Percentiles rank a stretch among this genome's conserved stretches.
Conservation (phyloP, 192 early-diverging fungal species). For the Podila epicladia region DNA sequence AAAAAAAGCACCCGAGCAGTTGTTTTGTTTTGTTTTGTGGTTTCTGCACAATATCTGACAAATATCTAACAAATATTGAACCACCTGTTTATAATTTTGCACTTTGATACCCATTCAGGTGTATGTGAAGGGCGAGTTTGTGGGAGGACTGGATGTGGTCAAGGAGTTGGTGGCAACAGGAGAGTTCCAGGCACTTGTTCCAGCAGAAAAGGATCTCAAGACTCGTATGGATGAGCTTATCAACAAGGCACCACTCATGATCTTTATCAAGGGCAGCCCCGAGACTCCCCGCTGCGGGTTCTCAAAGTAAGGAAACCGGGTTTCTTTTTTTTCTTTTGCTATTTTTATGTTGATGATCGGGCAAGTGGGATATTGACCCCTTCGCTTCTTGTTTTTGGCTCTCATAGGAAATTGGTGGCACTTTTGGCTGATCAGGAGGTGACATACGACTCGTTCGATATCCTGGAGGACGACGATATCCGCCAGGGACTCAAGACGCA, state of each 20-base stretch:
- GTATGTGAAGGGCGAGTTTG: slow-evolving; percentile 94
- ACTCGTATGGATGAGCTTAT: slow-evolving; percentile 77
- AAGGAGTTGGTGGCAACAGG: slow-evolving; percentile 88
- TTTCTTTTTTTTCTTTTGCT: neutral
- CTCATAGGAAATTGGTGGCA: slow-evolving; percentile 71
- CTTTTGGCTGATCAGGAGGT: slow-evolving; percentile 79
- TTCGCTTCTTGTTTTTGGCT: slow-evolving; percentile 1
- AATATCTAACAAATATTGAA: neutral
- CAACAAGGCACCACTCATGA: slow-evolving; percentile 81
- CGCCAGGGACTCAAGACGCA: slow-evolving; percentile 90
- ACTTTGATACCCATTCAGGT: slow-evolving; percentile 61
- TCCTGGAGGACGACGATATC: slow-evolving; percentile 91
- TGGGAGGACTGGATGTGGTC: slow-evolving; percentile 93
- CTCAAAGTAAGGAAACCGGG: slow-evolving; percentile 57
- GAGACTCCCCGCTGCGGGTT: slow-evolving; percentile 94
- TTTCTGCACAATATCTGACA: slow-evolving; percentile 87
- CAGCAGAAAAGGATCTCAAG: slow-evolving; percentile 81
- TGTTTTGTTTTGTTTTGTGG: slow-evolving; percentile 72
- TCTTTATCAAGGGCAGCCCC: slow-evolving; percentile 98
- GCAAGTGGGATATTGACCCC: neutral
- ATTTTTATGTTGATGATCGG: neutral
- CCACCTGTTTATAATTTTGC: neutral
- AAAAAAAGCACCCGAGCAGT: neutral
- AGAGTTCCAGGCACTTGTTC: slow-evolving; percentile 82
- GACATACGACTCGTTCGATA: slow-evolving; percentile 91